Percentiles rank a stretch among this genome's conserved stretches.
Conservation (phyloP, 2,329 filamentous ascomycete genomes). For the Calcarisporium arbuscula region DNA sequence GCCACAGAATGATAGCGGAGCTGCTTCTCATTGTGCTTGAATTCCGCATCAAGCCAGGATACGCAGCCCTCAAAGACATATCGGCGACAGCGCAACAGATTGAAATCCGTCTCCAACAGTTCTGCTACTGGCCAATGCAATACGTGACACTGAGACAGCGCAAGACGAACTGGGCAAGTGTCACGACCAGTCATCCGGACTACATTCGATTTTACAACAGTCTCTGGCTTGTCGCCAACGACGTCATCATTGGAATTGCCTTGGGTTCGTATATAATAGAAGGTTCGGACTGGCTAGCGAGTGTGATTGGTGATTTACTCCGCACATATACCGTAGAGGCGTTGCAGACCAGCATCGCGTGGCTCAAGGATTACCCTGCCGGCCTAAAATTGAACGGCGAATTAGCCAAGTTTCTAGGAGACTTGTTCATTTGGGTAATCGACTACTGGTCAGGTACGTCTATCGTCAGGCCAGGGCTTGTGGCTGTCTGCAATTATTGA, state of each 20-base stretch:
- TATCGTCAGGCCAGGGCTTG: too few species aligned
- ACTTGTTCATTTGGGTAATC: slow-evolving; percentile 96
- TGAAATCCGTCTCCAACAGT: slow-evolving; percentile 93
- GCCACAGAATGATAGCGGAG: slow-evolving; percentile 76
- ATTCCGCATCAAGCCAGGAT: slow-evolving; percentile 72
- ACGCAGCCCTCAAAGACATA: slow-evolving; percentile 85
- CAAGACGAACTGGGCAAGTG: slow-evolving; percentile 90
- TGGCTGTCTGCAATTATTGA: too few species aligned
- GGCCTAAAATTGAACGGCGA: slow-evolving; percentile 94
- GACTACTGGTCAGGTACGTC: slow-evolving; percentile 95
- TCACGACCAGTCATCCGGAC: slow-evolving; percentile 90
- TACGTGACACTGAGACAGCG: slow-evolving; percentile 85
- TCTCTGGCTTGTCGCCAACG: slow-evolving; percentile 95
- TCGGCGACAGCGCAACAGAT: slow-evolving; percentile 96
- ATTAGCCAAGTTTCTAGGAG: slow-evolving; percentile 86
- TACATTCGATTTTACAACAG: slow-evolving; percentile 99
- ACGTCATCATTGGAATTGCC: slow-evolving; percentile 97
- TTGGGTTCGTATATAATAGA: slow-evolving; percentile 96
- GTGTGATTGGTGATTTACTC: slow-evolving; percentile 69
- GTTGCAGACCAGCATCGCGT: slow-evolving; percentile 80
- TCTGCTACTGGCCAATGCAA: slow-evolving; percentile 98
- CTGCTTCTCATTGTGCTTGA: slow-evolving; percentile 72
- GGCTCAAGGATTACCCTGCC: slow-evolving; percentile 94
- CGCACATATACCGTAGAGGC: slow-evolving; percentile 82
- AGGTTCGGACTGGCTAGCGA: slow-evolving; percentile 78